Evolutionary conservation across 164 flowering plant species (phyloP).

Genomic region (Litsea cubeba): DNA sequence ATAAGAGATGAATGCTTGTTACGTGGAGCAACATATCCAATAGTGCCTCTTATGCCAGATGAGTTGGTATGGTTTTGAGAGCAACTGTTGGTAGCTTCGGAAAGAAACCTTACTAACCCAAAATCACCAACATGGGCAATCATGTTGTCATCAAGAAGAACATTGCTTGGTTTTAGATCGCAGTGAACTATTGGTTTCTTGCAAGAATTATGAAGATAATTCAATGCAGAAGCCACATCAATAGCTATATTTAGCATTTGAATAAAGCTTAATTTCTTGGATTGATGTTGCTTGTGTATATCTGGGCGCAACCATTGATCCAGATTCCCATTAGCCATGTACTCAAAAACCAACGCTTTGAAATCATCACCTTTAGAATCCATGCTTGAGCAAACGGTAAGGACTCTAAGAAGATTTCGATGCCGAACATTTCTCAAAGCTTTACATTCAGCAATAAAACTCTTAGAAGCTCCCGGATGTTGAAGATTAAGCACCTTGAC

Average conservation of each 20-base stretch:
- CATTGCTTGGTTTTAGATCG: slow-evolving; percentile 9
- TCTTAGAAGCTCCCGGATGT: slow-evolving; percentile 10
- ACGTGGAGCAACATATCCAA: slow-evolving; percentile 3
- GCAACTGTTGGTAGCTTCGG: not conserved
- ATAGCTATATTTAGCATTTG: slow-evolving; percentile 4
- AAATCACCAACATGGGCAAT: not conserved
- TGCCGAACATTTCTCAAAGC: slow-evolving; percentile 9
- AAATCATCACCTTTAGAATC: slow-evolving; percentile 11
- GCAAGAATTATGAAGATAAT: slow-evolving; percentile 7
- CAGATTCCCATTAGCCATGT: slow-evolving; percentile 11
- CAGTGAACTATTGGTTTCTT: slow-evolving; percentile 4
- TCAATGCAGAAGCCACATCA: slow-evolving; percentile 7
- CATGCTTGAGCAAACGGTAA: slow-evolving; percentile 14
- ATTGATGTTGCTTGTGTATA: not conserved
- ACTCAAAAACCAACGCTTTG: slow-evolving; percentile 17
- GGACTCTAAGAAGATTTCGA: slow-evolving; percentile 10
- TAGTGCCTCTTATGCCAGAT: not conserved
- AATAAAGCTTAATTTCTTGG: not conserved
- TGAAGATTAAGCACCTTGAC: slow-evolving; percentile 13
- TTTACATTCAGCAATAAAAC: slow-evolving; percentile 10
- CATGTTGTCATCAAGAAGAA: not conserved
- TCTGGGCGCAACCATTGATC: slow-evolving; percentile 16
- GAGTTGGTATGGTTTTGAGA: not conserved
- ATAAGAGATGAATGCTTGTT: not conserved
- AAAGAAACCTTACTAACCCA: not conserved